These are phyloP conservation scores for Xylariales sp. DNA, from an alignment of 2,329 filamentous ascomycete species.

Conservation along the genomic window DNA sequence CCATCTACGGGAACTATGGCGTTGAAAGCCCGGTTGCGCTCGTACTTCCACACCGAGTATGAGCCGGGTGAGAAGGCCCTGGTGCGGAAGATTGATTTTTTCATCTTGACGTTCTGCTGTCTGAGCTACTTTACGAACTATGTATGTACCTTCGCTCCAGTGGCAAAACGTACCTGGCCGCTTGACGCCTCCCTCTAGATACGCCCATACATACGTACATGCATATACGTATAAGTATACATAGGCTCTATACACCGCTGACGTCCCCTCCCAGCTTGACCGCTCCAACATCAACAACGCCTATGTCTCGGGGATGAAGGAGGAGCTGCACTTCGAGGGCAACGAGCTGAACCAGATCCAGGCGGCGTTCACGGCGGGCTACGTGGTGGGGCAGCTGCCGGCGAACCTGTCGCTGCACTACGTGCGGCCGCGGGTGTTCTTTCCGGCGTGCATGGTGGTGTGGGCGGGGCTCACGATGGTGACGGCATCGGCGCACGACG, in stretches of 20 bases:
- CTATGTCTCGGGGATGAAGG: conserved; percentile 65
- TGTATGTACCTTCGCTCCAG: conserved; percentile 48
- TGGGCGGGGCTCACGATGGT: conserved; percentile 74
- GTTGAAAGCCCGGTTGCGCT: conserved; percentile 40
- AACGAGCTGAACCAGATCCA: conserved; percentile 66
- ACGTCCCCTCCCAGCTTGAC: conserved; percentile 54
- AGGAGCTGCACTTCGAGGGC: conserved; percentile 61
- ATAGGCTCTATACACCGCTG: not conserved
- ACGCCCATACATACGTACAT: no score
- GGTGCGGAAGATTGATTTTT: conserved; percentile 71
- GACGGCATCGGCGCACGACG: conserved; percentile 63
- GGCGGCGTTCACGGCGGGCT: conserved; percentile 61
- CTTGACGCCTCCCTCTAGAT: no score
- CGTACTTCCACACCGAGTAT: conserved; percentile 49
- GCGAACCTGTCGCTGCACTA: conserved; percentile 72
- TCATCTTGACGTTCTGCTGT: conserved; percentile 73
- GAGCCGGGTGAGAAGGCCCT: conserved; percentile 56
- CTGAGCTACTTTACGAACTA: conserved; percentile 68
- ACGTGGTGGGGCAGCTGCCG: conserved; percentile 67
- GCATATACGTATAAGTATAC: no score
- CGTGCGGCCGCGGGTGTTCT: conserved; percentile 71
- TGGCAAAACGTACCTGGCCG: no score
- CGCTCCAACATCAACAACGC: conserved; percentile 65
- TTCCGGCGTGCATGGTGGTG: conserved; percentile 70
- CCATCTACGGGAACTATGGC: conserved; percentile 36